Percentiles rank a stretch among this genome's conserved stretches.
These are phyloP conservation scores for Nothophoma quercina DNA, from an alignment of 2,329 filamentous ascomycete species.

Conservation along the genomic window DNA sequence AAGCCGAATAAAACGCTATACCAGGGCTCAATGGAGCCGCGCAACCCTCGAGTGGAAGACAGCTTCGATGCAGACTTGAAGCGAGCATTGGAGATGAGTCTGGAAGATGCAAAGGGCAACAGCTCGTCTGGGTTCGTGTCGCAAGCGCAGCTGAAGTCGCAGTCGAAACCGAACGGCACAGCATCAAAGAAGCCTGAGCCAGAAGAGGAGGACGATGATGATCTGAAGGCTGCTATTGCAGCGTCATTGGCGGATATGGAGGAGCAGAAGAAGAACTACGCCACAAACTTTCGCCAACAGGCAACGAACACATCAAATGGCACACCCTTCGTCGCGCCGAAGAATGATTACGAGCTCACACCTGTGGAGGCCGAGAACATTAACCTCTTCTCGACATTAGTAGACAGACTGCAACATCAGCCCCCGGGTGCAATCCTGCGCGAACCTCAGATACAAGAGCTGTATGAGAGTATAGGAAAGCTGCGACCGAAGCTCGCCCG, in stretches of 20 bases:
- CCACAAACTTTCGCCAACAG: constrained; percentile 82
- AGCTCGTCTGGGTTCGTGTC: constrained; percentile 74
- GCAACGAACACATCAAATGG: constrained; percentile 62
- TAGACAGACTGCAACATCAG: constrained; percentile 93
- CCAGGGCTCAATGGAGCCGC: constrained; percentile 83
- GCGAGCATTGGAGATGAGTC: constrained; percentile 91
- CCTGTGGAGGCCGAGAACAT: constrained; percentile 97
- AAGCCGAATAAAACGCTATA: constrained; percentile 67
- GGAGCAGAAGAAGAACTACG: constrained; percentile 92
- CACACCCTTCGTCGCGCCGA: constrained; percentile 66
- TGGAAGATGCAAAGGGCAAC: constrained; percentile 87
- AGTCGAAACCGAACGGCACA: constrained; percentile 48
- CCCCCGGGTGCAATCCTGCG: constrained; percentile 94
- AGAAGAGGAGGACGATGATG: constrained; percentile 87
- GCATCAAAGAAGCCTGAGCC: constrained; percentile 45
- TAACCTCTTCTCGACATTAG: constrained; percentile 90
- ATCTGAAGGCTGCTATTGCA: constrained; percentile 92
- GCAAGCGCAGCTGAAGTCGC: constrained; percentile 61
- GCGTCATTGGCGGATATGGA: constrained; percentile 97
- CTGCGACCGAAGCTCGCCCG: constrained; percentile 91
- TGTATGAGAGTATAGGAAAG: constrained; percentile 96
- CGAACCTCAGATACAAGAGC: constrained; percentile 95
- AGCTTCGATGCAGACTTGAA: constrained; percentile 95
- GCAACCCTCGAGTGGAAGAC: constrained; percentile 85
- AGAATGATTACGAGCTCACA: constrained; percentile 93